Evolutionary conservation across 768 basidiomycete genomes (phyloP).

Genomic region (Tulasnella sp.): DNA sequence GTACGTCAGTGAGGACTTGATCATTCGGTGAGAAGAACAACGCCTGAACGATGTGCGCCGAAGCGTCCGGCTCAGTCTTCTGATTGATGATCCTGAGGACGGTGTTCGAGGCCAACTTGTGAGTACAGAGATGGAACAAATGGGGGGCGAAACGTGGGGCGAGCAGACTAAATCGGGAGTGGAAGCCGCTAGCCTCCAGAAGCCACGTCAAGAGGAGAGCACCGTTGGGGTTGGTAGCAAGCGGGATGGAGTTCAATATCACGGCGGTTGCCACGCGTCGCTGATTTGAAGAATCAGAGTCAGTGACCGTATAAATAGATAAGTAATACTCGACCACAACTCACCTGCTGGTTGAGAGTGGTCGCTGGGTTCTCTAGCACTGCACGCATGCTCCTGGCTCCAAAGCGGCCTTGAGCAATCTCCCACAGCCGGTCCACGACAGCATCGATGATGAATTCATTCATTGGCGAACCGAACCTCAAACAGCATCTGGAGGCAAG

Average conservation of each 20-base stretch:
- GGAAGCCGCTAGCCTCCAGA: slow-evolving; percentile 87
- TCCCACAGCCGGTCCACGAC: slow-evolving; percentile 99
- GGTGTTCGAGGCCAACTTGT: slow-evolving; percentile 91
- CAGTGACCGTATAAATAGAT: neutral
- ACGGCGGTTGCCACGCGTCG: slow-evolving; percentile 91
- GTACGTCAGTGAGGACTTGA: slow-evolving; percentile 84
- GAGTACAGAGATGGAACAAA: slow-evolving; percentile 91
- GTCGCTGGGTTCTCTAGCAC: slow-evolving; percentile 88
- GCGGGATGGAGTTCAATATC: slow-evolving; percentile 92
- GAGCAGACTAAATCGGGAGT: slow-evolving; percentile 87
- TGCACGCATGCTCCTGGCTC: slow-evolving; percentile 94
- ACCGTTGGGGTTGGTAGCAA: slow-evolving; percentile 96
- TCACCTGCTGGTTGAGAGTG: slow-evolving; percentile 67
- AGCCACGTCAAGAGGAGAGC: slow-evolving; percentile 94
- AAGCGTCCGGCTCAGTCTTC: slow-evolving; percentile 84
- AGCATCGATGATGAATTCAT: slow-evolving; percentile 95
- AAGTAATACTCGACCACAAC: slow-evolving; percentile 2
- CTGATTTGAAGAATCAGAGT: slow-evolving; percentile 20
- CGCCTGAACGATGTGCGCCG: slow-evolving; percentile 74
- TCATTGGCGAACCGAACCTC: slow-evolving; percentile 78
- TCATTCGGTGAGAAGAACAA: slow-evolving; percentile 85
- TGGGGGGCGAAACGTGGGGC: slow-evolving; percentile 96
- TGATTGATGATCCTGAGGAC: slow-evolving; percentile 96
- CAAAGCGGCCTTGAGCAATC: slow-evolving; percentile 93
- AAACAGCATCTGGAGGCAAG: slow-evolving; percentile 58